These are phyloP conservation scores for Lanzia echinophila DNA, from an alignment of 2,329 filamentous ascomycete species.

Conservation along the genomic window DNA sequence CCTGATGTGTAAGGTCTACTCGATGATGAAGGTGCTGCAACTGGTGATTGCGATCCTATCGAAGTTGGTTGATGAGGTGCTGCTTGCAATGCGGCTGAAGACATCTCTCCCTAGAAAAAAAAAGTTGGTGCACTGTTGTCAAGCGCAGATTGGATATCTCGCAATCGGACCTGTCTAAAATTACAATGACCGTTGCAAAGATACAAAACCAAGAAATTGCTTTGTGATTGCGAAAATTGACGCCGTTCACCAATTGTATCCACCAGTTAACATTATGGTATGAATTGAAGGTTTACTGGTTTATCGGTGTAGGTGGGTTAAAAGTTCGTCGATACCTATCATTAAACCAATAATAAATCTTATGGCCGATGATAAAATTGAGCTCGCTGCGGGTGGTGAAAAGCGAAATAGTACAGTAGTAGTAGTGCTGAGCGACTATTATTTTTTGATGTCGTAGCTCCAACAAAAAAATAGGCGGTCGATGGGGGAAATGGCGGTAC, in stretches of 20 bases:
- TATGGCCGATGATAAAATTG: constrained; percentile 10
- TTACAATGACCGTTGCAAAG: constrained; percentile 3
- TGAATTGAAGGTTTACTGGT: constrained; percentile 15
- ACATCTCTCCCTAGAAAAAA: constrained; percentile 41
- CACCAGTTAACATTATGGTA: constrained; percentile 40
- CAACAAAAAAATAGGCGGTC: constrained; percentile 5
- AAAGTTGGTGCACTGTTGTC: constrained; percentile 12
- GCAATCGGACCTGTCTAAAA: constrained; percentile 7
- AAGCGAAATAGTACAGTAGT: constrained; percentile 1
- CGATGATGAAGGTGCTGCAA: constrained; percentile 37
- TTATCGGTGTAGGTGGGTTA: background rate
- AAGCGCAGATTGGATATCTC: constrained; percentile 9
- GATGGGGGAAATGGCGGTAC: background rate
- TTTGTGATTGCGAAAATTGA: constrained; percentile 18
- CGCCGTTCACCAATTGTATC: constrained; percentile 35
- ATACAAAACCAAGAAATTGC: background rate
- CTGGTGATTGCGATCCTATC: constrained; percentile 41
- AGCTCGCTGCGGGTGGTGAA: constrained; percentile 10
- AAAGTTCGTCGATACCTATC: background rate
- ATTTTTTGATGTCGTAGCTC: constrained; percentile 1
- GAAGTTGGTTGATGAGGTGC: constrained; percentile 47
- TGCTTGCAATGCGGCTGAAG: constrained; percentile 57
- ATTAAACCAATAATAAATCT: background rate
- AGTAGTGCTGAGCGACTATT: constrained; percentile 1
- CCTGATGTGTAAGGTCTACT: constrained; percentile 48